These are phyloP conservation scores for Adenanthera pavonina DNA, from an alignment of 306 rosid genomes.

Conservation along the genomic window DNA sequence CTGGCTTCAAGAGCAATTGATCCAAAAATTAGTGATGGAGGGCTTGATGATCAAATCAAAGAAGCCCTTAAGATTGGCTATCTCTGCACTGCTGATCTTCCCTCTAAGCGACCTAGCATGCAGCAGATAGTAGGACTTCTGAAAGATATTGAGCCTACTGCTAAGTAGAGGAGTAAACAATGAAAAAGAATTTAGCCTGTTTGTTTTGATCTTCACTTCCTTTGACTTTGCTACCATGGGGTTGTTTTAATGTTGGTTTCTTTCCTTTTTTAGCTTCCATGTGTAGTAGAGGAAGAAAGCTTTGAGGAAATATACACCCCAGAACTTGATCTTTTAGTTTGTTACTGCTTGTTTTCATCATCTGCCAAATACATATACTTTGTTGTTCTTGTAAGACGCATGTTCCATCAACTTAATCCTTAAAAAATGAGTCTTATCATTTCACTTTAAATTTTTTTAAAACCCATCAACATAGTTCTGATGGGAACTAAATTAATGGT, in stretches of 20 bases:
- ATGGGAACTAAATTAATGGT: neutral
- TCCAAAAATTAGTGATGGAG: conserved; percentile 74
- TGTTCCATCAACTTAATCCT: neutral
- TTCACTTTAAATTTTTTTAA: neutral
- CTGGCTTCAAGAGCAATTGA: conserved; percentile 71
- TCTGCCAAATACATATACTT: neutral
- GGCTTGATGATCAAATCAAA: conserved; percentile 71
- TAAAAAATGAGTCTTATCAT: neutral
- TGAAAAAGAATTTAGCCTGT: conserved; percentile 32
- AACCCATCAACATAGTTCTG: neutral
- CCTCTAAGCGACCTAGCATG: conserved; percentile 94
- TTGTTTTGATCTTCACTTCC: conserved; percentile 32
- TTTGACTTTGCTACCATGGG: conserved; percentile 39
- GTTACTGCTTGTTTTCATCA: conserved; percentile 24
- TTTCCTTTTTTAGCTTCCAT: conserved; percentile 30
- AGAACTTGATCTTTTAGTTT: conserved; percentile 40
- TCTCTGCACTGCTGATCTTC: conserved; percentile 94
- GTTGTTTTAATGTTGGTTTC: conserved; percentile 35
- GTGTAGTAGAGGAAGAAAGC: conserved; percentile 47
- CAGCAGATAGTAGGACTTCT: conserved; percentile 99
- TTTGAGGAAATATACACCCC: conserved; percentile 44
- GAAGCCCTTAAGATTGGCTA: conserved; percentile 95
- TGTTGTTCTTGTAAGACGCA: neutral
- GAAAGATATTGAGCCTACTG: conserved; percentile 80
- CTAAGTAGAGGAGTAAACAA: conserved; percentile 45